Percentiles rank a stretch among this genome's conserved stretches.
Evolutionary conservation across 2,329 filamentous ascomycete genomes (phyloP).

Genomic region (Fusarium xyrophilum): DNA sequence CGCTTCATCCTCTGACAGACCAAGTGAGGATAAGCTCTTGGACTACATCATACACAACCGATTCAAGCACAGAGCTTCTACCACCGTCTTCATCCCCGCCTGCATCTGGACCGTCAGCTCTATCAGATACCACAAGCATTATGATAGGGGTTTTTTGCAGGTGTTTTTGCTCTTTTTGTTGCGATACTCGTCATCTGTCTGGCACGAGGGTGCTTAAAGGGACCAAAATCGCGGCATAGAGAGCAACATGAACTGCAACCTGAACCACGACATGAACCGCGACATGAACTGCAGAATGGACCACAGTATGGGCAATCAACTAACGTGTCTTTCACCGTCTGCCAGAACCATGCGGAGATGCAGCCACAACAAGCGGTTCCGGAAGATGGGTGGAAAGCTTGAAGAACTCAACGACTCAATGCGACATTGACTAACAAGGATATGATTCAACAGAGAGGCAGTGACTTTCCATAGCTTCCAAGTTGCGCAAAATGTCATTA

Average conservation of each 20-base stretch:
- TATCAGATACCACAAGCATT: neutral
- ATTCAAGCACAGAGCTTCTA: neutral
- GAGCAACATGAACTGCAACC: neutral
- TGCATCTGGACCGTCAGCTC: fast-evolving
- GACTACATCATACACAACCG: neutral
- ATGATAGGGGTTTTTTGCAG: neutral
- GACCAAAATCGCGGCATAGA: neutral
- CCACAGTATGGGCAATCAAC: neutral
- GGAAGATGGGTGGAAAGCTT: neutral
- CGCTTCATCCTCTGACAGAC: neutral
- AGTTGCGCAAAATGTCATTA: neutral
- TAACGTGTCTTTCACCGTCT: neutral
- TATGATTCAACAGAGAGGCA: neutral
- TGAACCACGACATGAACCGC: neutral
- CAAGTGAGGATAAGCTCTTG: neutral
- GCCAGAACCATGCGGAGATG: neutral
- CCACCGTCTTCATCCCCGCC: neutral
- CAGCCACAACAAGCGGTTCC: neutral
- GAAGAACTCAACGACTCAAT: neutral
- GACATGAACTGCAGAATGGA: neutral
- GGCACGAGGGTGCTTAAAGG: neutral
- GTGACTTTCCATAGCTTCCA: neutral
- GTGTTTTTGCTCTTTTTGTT: neutral
- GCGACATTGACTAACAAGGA: neutral
- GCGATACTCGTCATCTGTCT: fast-evolving